Conservation (phyloP, 495 filamentous ascomycete genomes). For the Xylaria nigripes region DNA sequence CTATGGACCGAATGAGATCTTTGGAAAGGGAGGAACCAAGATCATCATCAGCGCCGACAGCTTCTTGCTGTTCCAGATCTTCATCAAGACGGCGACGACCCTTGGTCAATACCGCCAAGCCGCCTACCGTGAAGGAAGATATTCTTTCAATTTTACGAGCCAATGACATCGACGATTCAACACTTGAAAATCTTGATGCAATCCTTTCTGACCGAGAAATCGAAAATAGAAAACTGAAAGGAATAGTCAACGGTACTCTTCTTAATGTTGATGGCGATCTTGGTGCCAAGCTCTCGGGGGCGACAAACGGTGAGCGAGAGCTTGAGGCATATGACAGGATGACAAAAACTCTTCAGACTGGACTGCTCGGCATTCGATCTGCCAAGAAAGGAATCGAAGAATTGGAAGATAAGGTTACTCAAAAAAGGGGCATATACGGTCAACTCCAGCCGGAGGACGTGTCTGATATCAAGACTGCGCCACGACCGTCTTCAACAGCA, state of each 20-base stretch:
- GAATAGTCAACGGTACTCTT: slow-evolving; percentile 23
- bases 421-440: slow-evolving; percentile 26
- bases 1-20: not conserved
- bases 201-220: slow-evolving; percentile 27
- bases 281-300: slow-evolving; percentile 19
- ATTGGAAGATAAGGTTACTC: slow-evolving; percentile 53
- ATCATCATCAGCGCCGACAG: slow-evolving; percentile 19
- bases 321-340: slow-evolving; percentile 50
- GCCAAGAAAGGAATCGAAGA: slow-evolving; percentile 58
- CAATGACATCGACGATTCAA: slow-evolving; percentile 47
- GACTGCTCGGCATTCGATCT: slow-evolving; percentile 54
- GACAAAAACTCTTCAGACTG: slow-evolving; percentile 49
- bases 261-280: slow-evolving; percentile 30
- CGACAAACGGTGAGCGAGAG: slow-evolving; percentile 35
- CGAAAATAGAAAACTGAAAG: slow-evolving; percentile 16
- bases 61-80: slow-evolving; percentile 22
- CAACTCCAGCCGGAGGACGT: not conserved
- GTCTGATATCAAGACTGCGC: slow-evolving; percentile 2
- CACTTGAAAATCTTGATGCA: slow-evolving; percentile 42
- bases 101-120: slow-evolving; percentile 41
- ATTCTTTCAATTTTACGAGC: slow-evolving; percentile 39
- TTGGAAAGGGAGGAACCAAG: slow-evolving; percentile 8
- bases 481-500: slow-evolving; percentile 1
- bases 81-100: slow-evolving; percentile 29
- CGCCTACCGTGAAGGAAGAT: slow-evolving; percentile 42